Base-by-base conservation (phyloP, 140 eudicot species). In the Erigeron philadelphicus region DNA sequence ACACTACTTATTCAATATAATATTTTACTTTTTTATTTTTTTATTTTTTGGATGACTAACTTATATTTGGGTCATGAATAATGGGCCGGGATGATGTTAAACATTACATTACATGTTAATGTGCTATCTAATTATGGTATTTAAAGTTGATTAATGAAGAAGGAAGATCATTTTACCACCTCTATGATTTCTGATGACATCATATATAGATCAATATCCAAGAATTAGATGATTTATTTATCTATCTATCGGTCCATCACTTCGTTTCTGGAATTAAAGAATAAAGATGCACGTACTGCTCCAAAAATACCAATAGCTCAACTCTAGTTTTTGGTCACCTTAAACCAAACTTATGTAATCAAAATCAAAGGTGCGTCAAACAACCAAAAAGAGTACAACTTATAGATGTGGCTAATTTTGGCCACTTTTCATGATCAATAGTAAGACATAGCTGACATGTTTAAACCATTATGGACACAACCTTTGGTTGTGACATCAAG, bases 401-500 rank as follows among this genome's bases (percentile, higher is more conserved):
- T 46, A 35, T 61, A 61, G 15, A 9, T 1, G 58, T 61, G 67
- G 10, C 21, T 58, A 66, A 59, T 66, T 78, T 78, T 78, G 23
- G 74, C 70, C 82, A 72, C 70, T 72, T 48, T 58, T 78, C 16
- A 11, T 72, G 59, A 78, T 72, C 74, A 66, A 78, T 47, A 66
- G 48, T 18, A 72, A 78, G 82, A 78, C 68, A 61, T 23, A 67
- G 70, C 41, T 61, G 70, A 16, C 82, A 76, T 76, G 58, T 59
- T 41, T 60, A 68, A 42, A 50, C 53, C 70, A 59, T n/a, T n/a
- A n/a, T 50, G 71, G 66, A 65, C 70, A 78, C 81, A 71, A 76
- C 82, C 80, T 73, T 67, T 64, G 56, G 76, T 67, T 72, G 79
- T 66, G 74, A 63, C 78, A 56, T 59, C 81, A 81, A 67, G 57